Evolutionary conservation across 2,329 filamentous ascomycete genomes (phyloP), one percentile per base, ranked within the genome.

Genomic region (Penicillium sp.): DNA sequence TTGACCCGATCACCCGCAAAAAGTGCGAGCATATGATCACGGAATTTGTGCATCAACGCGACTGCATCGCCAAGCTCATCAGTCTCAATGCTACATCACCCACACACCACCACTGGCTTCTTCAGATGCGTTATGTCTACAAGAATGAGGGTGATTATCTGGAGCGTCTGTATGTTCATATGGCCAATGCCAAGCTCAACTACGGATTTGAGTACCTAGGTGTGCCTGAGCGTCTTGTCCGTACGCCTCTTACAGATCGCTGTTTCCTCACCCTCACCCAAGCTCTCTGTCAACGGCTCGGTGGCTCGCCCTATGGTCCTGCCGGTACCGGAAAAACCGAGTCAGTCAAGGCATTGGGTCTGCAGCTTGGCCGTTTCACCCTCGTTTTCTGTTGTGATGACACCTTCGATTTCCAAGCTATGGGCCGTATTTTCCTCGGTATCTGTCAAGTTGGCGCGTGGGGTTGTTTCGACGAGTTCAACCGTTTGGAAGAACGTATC

Each of bases 391-490:
- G 95, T 71, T 99, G 93, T 75, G 93, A 99, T 67, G 93, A 99
- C 72, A 99, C 93, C 0, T 99, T 99, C 64, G 93, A 99, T 71
- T 99, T 97, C 78, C 93, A 99, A 66, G 93, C 93, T 42, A 99
- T 99, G 93, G 95, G 95, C 12, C 89, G 93, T 60, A 99, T 99
- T 62, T 99, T 99, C 80, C 80, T 99, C 30, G 93, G 93, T 80
- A 95, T 99, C 55, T 99, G 95, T 69, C 93, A 99, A 70, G 93
- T 99, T 40, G 93, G 93, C 69, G 93, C 93, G 4, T 99, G 93
- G 93, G 95, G 95, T 64, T 99, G 93, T 77, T 99, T 99, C 72
- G 93, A 99, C 66, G 93, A 99, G 76, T 99, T 99, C 79, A 99
- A 99, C 73, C 88, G 93, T 80, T 79, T 99, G 16, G 93, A 99